These are phyloP conservation scores for Iris macrosiphon DNA, from an alignment of 106 monocot species.

Conservation along the genomic window DNA sequence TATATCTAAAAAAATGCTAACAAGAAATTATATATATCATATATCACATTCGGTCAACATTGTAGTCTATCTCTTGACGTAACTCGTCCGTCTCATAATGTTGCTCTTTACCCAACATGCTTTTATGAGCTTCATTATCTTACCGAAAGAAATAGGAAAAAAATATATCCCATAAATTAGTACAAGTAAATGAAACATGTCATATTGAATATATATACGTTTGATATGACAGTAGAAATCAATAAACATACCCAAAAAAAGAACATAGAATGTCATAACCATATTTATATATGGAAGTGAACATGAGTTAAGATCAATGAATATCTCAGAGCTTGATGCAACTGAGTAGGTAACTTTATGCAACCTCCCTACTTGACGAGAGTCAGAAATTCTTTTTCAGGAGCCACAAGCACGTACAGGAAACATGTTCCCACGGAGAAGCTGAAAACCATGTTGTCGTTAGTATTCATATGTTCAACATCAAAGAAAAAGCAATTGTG, in stretches of 20 bases:
- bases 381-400: conserved; percentile 42
- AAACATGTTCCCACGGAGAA: conserved; percentile 83
- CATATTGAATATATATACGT: neutral
- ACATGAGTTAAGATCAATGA: neutral
- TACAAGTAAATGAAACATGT: neutral
- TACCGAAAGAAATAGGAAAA: conserved; percentile 17
- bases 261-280: neutral
- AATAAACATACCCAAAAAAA: neutral
- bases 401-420: conserved; percentile 79
- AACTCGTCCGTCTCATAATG: conserved; percentile 66
- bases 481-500: no score
- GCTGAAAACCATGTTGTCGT: conserved; percentile 13
- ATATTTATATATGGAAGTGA: neutral
- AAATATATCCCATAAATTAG: no score
- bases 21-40: neutral
- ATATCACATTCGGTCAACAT: conserved; percentile 94
- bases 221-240: neutral
- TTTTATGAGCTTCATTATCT: conserved; percentile 36
- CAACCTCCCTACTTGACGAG: conserved; percentile 33
- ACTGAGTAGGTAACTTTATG: conserved; percentile 47
- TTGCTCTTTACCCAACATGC: conserved; percentile 24
- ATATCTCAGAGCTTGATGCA: conserved; percentile 45
- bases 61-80: conserved; percentile 82
- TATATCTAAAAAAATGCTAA: no score
- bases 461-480: neutral